Conservation (phyloP, 2,329 filamentous ascomycete genomes). For the Sporothrix euskadiensis region DNA sequence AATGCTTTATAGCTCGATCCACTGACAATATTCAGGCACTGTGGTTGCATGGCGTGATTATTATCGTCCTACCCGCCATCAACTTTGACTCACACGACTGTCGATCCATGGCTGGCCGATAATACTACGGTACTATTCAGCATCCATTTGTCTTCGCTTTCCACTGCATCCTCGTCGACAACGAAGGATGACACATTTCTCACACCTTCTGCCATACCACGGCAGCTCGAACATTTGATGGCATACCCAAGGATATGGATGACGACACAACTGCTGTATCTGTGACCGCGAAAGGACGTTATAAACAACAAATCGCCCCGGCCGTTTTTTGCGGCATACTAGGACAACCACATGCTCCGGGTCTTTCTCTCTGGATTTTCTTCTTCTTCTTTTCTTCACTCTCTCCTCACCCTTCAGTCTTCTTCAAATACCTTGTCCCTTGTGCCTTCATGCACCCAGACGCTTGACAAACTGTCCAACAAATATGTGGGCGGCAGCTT, state of each 20-base stretch:
- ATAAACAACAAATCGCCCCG: too few relatives aligned
- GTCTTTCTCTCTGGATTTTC: too few relatives aligned
- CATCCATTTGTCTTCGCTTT: neutral
- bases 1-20: neutral
- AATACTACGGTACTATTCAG: neutral
- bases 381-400: too few relatives aligned
- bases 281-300: neutral
- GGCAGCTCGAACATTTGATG: neutral
- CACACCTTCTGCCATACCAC: neutral
- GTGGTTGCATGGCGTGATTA: neutral
- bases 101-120: neutral
- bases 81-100: neutral
- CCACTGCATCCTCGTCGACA: neutral
- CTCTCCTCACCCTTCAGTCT: too few relatives aligned
- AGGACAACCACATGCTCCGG: too few relatives aligned
- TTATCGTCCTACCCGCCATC: neutral
- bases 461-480: too few relatives aligned
- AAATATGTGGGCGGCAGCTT: too few relatives aligned
- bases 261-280: neutral
- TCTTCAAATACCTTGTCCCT: too few relatives aligned
- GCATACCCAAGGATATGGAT: neutral
- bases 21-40: neutral
- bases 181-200: neutral
- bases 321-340: too few relatives aligned
- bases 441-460: too few relatives aligned